These are phyloP conservation scores for Ganoderma boninense DNA, from an alignment of 1,284 basidiomycete genomes.

Conservation along the genomic window DNA sequence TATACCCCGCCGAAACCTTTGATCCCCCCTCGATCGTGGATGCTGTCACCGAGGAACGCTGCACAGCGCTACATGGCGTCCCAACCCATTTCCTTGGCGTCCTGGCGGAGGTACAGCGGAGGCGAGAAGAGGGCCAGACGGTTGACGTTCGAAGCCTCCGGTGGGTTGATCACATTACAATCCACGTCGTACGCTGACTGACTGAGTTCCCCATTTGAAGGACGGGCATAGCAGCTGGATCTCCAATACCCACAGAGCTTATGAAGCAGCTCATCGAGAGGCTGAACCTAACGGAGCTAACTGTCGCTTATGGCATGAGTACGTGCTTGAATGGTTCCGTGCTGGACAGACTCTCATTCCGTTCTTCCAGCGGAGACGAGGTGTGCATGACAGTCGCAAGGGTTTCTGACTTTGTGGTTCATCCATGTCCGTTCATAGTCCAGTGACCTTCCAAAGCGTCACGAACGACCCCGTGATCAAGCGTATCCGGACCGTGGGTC, in stretches of 20 bases:
- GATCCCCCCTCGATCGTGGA: constrained; percentile 72
- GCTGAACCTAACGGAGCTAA: constrained; percentile 74
- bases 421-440: constrained; percentile 50
- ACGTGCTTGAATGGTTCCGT: constrained; percentile 38
- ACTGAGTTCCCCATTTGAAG: constrained; percentile 42
- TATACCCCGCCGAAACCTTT: constrained; percentile 77
- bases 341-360: neutral
- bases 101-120: constrained; percentile 68
- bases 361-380: constrained; percentile 46
- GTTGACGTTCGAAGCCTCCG: constrained; percentile 61
- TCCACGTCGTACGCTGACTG: neutral
- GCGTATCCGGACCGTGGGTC: constrained; percentile 84
- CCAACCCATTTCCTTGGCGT: constrained; percentile 87
- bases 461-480: constrained; percentile 72
- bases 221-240: constrained; percentile 85
- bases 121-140: constrained; percentile 53
- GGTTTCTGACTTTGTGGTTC: neutral
- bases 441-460: constrained; percentile 83
- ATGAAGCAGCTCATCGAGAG: constrained; percentile 76
- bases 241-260: constrained; percentile 80
- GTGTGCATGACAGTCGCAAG: constrained; percentile 20
- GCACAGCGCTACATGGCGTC: constrained; percentile 85
- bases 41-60: constrained; percentile 69
- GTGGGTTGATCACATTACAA: constrained; percentile 45
- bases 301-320: constrained; percentile 89